Percentiles rank a stretch among this genome's conserved stretches.
Conservation (phyloP, 441 rosid species). For the Gossypium davidsonii region DNA sequence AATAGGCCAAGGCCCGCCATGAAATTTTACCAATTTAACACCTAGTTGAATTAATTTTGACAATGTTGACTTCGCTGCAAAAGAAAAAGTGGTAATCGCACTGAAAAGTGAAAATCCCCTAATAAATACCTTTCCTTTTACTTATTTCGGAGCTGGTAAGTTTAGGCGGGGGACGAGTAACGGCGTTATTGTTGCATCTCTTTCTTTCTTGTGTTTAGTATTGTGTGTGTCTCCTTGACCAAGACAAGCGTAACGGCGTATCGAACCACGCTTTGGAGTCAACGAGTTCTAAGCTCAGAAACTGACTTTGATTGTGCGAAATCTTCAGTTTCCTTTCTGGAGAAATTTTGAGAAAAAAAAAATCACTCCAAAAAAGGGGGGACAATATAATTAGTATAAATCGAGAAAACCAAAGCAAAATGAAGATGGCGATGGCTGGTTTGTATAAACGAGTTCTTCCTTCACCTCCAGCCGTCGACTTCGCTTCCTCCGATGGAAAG, state of each 20-base stretch:
- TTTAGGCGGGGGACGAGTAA: neutral
- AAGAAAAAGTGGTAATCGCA: neutral
- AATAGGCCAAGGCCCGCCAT: neutral
- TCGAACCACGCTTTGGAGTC: neutral
- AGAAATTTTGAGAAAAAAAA: neutral
- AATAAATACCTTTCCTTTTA: neutral
- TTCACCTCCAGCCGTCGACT: conserved; percentile 82
- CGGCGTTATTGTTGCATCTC: neutral
- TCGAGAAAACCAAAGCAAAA: neutral
- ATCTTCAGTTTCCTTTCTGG: conserved; percentile 1
- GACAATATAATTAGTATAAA: neutral
- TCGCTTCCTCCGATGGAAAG: conserved; percentile 88
- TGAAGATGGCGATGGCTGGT: conserved; percentile 68
- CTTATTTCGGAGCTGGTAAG: neutral
- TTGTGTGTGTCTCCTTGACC: neutral
- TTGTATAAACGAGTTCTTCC: conserved; percentile 69
- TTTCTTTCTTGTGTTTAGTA: neutral
- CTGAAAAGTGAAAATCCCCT: no score
- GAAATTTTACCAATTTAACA: neutral
- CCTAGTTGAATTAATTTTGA: neutral
- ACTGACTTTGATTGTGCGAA: neutral
- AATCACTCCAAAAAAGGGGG: neutral
- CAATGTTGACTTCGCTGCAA: neutral
- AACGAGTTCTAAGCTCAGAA: neutral
- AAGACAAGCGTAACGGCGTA: neutral